Evolutionary conservation across 2,329 filamentous ascomycete genomes (phyloP).

Genomic region (Apiospora sp.): DNA sequence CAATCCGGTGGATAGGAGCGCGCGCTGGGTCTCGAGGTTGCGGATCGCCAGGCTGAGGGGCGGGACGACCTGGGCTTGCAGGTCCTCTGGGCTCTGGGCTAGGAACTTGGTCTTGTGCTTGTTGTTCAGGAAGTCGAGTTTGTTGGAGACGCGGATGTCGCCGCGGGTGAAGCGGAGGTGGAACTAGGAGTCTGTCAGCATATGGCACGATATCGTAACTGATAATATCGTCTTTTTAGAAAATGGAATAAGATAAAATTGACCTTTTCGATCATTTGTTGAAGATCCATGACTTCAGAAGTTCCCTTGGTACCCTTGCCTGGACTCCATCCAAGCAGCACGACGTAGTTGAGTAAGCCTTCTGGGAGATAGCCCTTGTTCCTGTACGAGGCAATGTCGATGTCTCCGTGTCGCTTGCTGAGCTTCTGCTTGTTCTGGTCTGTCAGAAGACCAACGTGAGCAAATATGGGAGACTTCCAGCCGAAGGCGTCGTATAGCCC

Average conservation of each 20-base stretch:
- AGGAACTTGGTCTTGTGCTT: constrained; percentile 32
- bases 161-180: constrained; percentile 89
- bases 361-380: constrained; percentile 55
- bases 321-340: constrained; percentile 83
- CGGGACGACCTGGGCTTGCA: constrained; percentile 25
- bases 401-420: constrained; percentile 80
- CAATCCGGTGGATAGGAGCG: background rate
- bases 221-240: no score
- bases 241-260: no score
- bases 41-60: constrained; percentile 22
- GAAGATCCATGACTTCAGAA: constrained; percentile 75
- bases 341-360: constrained; percentile 79
- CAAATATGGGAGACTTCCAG: constrained; percentile 78
- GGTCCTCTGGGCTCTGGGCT: constrained; percentile 12
- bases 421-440: constrained; percentile 76
- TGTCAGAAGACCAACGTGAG: constrained; percentile 80
- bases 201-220: no score
- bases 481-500: constrained; percentile 79
- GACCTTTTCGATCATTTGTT: constrained; percentile 75
- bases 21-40: constrained; percentile 13
- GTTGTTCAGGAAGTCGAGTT: constrained; percentile 78
- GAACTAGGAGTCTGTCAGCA: constrained; percentile 69
- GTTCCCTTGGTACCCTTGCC: constrained; percentile 48
- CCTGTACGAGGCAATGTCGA: constrained; percentile 59
- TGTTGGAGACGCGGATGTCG: constrained; percentile 84